A percentile compares a stretch with the other conserved stretches of the same genome.
Conservation (phyloP, 495 filamentous ascomycete genomes). For the Penicillium angulare region DNA sequence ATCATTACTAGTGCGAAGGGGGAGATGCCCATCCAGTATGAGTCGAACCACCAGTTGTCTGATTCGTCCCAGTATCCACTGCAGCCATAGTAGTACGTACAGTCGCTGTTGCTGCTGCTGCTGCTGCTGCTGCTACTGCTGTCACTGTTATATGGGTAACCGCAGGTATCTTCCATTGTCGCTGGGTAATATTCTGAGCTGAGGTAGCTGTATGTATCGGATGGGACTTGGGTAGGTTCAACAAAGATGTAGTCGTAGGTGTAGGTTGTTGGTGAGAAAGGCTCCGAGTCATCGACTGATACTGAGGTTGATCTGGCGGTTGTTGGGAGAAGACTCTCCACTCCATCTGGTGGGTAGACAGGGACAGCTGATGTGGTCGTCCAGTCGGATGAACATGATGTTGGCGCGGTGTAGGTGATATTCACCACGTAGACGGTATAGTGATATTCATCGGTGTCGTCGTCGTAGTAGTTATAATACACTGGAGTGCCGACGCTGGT, state of each 20-base stretch:
- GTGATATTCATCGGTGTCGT: constrained; percentile 8
- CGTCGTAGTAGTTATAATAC: constrained; percentile 8
- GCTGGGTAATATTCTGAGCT: constrained; percentile 21
- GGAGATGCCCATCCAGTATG: constrained; percentile 27
- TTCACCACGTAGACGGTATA: constrained; percentile 33
- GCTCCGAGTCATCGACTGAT: constrained; percentile 20
- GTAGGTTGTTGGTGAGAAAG: constrained; percentile 30
- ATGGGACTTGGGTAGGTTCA: constrained; percentile 31
- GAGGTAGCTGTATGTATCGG: constrained; percentile 18
- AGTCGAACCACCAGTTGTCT: constrained; percentile 26
- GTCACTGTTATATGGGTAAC: constrained; percentile 3
- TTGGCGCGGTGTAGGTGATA: constrained; percentile 35
- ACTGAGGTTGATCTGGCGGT: constrained; percentile 29
- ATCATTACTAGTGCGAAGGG: constrained; percentile 36
- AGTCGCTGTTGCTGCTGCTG: constrained; percentile 7
- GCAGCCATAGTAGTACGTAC: constrained; percentile 9
- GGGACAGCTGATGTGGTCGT: constrained; percentile 23
- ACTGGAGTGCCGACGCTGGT: constrained; percentile 19
- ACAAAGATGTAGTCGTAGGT: constrained; percentile 30
- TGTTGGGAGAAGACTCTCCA: constrained; percentile 18
- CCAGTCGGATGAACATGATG: constrained; percentile 33
- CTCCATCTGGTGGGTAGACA: constrained; percentile 12
- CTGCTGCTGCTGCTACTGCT: neutral
- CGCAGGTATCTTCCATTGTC: constrained; percentile 15
- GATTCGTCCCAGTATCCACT: constrained; percentile 16